A percentile compares a stretch with the other conserved stretches of the same genome.
phyloP scores from a whole-genome alignment of 192 early-diverging fungal species.

The Coemansia sp. region DNA sequence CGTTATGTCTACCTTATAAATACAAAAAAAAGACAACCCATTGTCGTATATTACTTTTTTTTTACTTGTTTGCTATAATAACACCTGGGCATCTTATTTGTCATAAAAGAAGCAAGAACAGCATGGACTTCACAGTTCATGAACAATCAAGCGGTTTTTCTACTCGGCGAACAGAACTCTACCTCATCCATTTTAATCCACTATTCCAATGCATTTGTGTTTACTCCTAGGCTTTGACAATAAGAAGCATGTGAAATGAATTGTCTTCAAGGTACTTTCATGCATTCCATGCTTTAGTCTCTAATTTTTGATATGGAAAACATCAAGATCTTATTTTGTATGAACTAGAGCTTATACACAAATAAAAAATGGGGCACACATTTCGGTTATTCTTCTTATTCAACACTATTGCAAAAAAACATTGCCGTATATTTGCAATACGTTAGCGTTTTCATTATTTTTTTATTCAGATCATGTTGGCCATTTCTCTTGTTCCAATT shows the following conservation, averaged over 20 bases:
- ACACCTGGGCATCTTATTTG: neutral
- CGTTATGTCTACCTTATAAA: neutral
- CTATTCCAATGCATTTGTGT: slow-evolving; percentile 1
- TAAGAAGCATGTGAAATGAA: slow-evolving; percentile 10
- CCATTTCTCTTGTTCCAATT: neutral
- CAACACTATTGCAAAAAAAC: neutral
- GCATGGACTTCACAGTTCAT: neutral
- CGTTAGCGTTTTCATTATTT: slow-evolving; percentile 1
- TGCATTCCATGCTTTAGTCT: neutral
- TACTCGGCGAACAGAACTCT: neutral
- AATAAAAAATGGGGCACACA: neutral
- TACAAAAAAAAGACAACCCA: neutral
- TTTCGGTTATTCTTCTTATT: neutral
- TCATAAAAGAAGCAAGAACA: neutral
- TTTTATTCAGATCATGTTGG: slow-evolving; percentile 1
- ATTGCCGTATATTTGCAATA: neutral
- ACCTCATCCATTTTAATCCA: neutral
- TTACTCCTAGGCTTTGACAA: neutral
- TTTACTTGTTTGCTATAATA: neutral
- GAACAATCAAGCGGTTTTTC: neutral
- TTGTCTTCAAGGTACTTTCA: slow-evolving; percentile 7
- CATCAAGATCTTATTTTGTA: neutral
- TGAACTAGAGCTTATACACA: neutral
- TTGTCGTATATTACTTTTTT: neutral
- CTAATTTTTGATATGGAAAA: neutral